Conservation (phyloP, 2,329 filamentous ascomycete genomes). For the Penicillium sp. region DNA sequence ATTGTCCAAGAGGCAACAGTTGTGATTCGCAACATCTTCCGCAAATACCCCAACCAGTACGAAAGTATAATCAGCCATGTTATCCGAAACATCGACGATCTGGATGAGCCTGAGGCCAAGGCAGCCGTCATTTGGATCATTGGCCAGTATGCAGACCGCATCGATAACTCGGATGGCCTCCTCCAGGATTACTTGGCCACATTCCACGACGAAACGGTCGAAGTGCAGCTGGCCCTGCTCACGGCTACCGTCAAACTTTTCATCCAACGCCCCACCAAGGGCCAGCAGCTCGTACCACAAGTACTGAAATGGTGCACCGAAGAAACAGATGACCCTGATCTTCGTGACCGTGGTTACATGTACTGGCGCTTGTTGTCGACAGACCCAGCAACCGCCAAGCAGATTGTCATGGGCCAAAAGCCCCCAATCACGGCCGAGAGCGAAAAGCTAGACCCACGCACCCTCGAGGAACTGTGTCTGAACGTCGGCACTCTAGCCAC, state of each 20-base stretch:
- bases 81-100: conserved; percentile 88
- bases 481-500: conserved; percentile 93
- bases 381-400: conserved; percentile 75
- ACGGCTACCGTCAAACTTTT: conserved; percentile 97
- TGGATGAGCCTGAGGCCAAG: conserved; percentile 96
- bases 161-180: conserved; percentile 89
- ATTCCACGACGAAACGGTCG: conserved; percentile 87
- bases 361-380: conserved; percentile 96
- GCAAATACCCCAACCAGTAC: conserved; percentile 97
- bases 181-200: conserved; percentile 91
- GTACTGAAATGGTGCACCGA: conserved; percentile 98
- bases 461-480: conserved; percentile 92
- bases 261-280: conserved; percentile 90
- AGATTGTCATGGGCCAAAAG: conserved; percentile 94
- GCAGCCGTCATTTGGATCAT: conserved; percentile 99
- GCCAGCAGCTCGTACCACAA: conserved; percentile 82
- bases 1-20: conserved; percentile 98
- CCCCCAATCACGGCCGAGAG: conserved; percentile 92
- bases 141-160: conserved; percentile 91
- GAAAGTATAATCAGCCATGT: conserved; percentile 93
- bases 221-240: conserved; percentile 86
- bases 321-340: conserved; percentile 96
- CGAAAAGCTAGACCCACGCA: conserved; percentile 81
- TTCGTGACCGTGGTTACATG: conserved; percentile 95
- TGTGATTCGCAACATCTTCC: conserved; percentile 97